Evolutionary conservation across 2,329 filamentous ascomycete species (phyloP).

Genomic region (Metarhizium sp.): DNA sequence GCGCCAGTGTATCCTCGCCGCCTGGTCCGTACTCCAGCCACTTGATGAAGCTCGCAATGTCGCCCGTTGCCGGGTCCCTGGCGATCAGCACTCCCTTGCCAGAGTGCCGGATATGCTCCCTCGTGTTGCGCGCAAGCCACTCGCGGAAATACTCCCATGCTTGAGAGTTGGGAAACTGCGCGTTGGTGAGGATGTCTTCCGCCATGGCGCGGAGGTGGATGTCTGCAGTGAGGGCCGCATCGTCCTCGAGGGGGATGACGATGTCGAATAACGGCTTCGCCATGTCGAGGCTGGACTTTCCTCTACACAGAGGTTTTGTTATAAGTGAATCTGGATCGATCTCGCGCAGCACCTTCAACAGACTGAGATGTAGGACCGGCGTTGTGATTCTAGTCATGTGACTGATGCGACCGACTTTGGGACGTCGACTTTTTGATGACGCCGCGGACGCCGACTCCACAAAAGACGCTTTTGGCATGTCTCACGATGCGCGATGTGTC

Average conservation of each 20-base stretch:
- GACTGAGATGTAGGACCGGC: neutral
- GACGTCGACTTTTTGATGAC: neutral
- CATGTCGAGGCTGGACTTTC: neutral
- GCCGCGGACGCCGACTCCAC: neutral
- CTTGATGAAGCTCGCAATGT: slow-evolving; percentile 24
- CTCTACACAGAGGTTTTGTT: too few relatives aligned
- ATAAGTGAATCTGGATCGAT: too few relatives aligned
- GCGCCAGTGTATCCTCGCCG: slow-evolving; percentile 2
- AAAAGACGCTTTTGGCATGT: neutral
- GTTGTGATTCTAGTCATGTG: neutral
- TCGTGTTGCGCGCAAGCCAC: slow-evolving; percentile 22
- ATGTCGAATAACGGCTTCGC: slow-evolving; percentile 13
- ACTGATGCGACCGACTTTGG: neutral
- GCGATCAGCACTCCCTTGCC: slow-evolving; percentile 25
- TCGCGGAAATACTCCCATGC: slow-evolving; percentile 18
- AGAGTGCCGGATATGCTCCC: slow-evolving; percentile 16
- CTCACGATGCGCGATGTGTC: neutral
- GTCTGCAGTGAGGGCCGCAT: slow-evolving; percentile 15
- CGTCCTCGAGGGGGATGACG: slow-evolving; percentile 14
- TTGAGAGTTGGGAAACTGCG: slow-evolving; percentile 27
- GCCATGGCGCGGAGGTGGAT: slow-evolving; percentile 31
- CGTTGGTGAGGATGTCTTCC: slow-evolving; percentile 27
- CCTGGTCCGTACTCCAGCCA: slow-evolving; percentile 22
- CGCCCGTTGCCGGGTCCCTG: slow-evolving; percentile 17
- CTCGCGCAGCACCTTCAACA: too few relatives aligned